Conservation (phyloP, 2,329 filamentous ascomycete genomes). For the Colletotrichum coccodes region DNA sequence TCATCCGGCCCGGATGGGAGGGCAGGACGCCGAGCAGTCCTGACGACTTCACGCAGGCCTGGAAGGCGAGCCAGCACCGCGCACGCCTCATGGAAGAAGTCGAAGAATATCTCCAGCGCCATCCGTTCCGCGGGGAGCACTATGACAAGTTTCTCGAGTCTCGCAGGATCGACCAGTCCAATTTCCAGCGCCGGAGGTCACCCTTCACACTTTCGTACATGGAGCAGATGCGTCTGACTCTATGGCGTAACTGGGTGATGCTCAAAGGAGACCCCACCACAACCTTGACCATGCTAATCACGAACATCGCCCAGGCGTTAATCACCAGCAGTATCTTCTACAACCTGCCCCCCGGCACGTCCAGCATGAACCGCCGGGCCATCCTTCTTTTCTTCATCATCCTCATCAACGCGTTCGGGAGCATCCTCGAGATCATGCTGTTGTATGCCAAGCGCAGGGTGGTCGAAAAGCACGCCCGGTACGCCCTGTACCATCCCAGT, state of each 20-base stretch:
- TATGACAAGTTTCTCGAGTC: constrained; percentile 22
- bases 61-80: constrained; percentile 39
- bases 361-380: constrained; percentile 56
- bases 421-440: constrained; percentile 48
- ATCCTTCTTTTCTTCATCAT: constrained; percentile 64
- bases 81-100: constrained; percentile 42
- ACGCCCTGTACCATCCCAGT: constrained; percentile 51
- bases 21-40: constrained; percentile 41
- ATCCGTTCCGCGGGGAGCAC: constrained; percentile 27
- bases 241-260: constrained; percentile 51
- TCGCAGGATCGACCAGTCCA: constrained; percentile 31
- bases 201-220: constrained; percentile 58
- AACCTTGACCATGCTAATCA: constrained; percentile 50
- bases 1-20: constrained; percentile 39
- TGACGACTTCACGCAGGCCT: constrained; percentile 42
- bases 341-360: constrained; percentile 52
- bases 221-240: constrained; percentile 56
- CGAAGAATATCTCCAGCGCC: constrained; percentile 37
- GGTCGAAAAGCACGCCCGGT: constrained; percentile 51
- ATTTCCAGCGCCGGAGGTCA: constrained; percentile 54
- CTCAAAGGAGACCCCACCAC: constrained; percentile 51
- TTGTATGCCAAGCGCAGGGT: constrained; percentile 49
- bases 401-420: constrained; percentile 60
- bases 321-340: constrained; percentile 64
- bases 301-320: constrained; percentile 58